phyloP scores from a whole-genome alignment of 768 basidiomycete species.

The Suillus cothurnatus region DNA sequence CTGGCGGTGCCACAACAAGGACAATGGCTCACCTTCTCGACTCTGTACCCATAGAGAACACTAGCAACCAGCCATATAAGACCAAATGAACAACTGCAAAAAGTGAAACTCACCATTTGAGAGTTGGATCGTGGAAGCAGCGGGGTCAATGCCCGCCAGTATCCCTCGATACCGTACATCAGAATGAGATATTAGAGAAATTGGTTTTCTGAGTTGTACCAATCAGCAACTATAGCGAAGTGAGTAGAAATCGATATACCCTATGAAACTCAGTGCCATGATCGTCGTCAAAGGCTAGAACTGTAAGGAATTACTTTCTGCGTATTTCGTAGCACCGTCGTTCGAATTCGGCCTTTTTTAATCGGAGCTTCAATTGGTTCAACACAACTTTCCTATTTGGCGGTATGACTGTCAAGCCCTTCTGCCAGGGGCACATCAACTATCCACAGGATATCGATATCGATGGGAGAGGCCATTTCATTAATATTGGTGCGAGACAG shows the following conservation, averaged over 20 bases:
- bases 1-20: conserved; percentile 8
- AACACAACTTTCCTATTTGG: neutral
- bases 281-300: conserved; percentile 19
- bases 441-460: neutral
- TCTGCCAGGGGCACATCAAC: neutral
- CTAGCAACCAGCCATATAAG: conserved; percentile 29
- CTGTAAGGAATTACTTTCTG: conserved; percentile 14
- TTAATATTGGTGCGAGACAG: no score
- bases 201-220: conserved; percentile 65
- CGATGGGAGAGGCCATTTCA: neutral
- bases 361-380: conserved; percentile 29
- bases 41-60: conserved; percentile 90
- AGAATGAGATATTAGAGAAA: conserved; percentile 87
- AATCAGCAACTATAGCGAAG: conserved; percentile 14
- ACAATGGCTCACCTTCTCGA: conserved; percentile 62
- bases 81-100: conserved; percentile 2
- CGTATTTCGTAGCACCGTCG: conserved; percentile 15
- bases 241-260: conserved; percentile 41
- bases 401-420: neutral
- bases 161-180: conserved; percentile 91
- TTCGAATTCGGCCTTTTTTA: conserved; percentile 19
- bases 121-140: conserved; percentile 83
- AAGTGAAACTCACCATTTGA: conserved; percentile 64
- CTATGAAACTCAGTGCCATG: conserved; percentile 80
- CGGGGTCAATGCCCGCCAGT: conserved; percentile 83